These are phyloP conservation scores for Rosa persica DNA, from an alignment of 306 rosid genomes.

Conservation along the genomic window DNA sequence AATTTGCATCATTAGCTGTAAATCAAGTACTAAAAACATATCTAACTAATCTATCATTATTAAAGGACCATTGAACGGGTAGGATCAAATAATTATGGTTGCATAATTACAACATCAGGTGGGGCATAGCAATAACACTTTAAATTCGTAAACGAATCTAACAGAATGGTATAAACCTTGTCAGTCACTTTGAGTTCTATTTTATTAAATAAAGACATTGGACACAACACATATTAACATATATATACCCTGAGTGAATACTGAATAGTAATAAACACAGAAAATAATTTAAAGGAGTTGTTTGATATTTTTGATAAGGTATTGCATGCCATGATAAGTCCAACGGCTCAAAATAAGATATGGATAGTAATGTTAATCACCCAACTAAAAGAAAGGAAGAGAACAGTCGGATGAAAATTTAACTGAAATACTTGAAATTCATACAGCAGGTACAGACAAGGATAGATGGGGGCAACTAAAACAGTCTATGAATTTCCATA, in stretches of 20 bases:
- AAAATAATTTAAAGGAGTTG: neutral
- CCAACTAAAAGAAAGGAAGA: neutral
- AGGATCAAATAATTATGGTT: neutral
- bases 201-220: neutral
- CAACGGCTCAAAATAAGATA: conserved; percentile 12
- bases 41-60: conserved; percentile 1
- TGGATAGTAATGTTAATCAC: conserved; percentile 12
- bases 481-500: conserved; percentile 30
- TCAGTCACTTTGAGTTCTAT: neutral
- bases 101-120: neutral
- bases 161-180: conserved; percentile 3
- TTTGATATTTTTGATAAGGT: neutral
- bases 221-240: neutral
- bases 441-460: conserved; percentile 6
- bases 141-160: neutral
- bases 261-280: neutral
- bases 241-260: neutral
- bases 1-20: conserved; percentile 25
- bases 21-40: conserved; percentile 18
- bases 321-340: conserved; percentile 14
- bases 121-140: neutral
- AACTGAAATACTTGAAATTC: neutral
- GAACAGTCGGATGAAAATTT: conserved; percentile 5
- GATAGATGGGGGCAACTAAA: conserved; percentile 9
- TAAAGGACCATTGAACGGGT: neutral